These are phyloP conservation scores for Colletotrichum orchidophilum DNA, from an alignment of 2,329 filamentous ascomycete genomes.

Conservation along the genomic window DNA sequence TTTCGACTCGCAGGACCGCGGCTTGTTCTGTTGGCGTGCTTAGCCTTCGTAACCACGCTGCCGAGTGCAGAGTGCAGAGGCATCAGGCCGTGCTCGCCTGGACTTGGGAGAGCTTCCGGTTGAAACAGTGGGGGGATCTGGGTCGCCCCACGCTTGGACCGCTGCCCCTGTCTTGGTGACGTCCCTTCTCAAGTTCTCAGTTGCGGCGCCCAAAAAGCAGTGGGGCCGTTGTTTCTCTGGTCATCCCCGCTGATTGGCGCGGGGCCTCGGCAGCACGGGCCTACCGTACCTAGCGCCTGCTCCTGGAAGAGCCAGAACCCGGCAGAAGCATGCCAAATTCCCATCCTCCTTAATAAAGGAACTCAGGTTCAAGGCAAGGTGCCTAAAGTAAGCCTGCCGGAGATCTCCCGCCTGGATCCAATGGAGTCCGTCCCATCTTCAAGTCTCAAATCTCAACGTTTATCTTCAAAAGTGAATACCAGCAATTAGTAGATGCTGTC, in stretches of 20 bases:
- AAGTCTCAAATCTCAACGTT: background rate
- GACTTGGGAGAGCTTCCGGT: conserved; percentile 5
- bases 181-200: conserved; percentile 1
- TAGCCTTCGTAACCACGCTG: conserved; percentile 14
- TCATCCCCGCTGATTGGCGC: conserved; percentile 26
- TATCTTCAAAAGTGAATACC: too few species aligned
- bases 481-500: too few species aligned
- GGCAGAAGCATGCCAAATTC: background rate
- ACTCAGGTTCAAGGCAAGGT: background rate
- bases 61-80: background rate
- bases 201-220: background rate
- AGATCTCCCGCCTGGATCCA: background rate
- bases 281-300: conserved; percentile 7
- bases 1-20: conserved; percentile 19
- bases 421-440: background rate
- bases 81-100: background rate
- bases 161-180: conserved; percentile 22
- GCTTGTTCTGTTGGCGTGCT: background rate
- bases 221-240: background rate
- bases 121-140: conserved; percentile 22
- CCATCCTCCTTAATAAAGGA: too few species aligned
- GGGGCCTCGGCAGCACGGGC: conserved; percentile 30
- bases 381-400: background rate
- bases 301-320: background rate
- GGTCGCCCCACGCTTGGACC: conserved; percentile 18